Base-by-base conservation (phyloP, 192 early-diverging fungal species). In the Pilobolus umbonatus region DNA sequence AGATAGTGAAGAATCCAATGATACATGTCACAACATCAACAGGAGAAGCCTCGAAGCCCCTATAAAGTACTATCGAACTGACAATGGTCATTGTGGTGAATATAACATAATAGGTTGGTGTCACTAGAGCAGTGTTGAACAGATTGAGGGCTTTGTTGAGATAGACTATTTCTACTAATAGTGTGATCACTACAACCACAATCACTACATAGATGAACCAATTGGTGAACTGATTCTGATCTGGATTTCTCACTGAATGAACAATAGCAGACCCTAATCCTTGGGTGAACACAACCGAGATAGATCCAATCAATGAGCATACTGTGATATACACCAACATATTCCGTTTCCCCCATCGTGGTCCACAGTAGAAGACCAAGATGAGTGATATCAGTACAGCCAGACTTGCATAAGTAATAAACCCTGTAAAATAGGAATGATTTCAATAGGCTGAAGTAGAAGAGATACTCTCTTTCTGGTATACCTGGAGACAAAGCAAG, bases 131-230 rank as follows among this genome's bases (percentile, higher is more conserved):
- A 28, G 94, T 97, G 35, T 89, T 89, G 71, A 95, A 97, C 48
- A 92, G 70, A 60, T 93, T 91, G 32, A 97, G 76, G n/a, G 94
- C 91, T 69, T 97, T 97, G 82, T 97, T 97, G 55, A 97, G 87
- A 69, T 94, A 97, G 70, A 94, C 95, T 74, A 95, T 92, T 73
- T 97, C 92, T 9, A 90, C 86, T 34, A 94, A 63, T 25, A 92
- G 83, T 45, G 90, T 92, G 21, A 85, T 64, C 14, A 84, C 65
- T 38, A 94, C 89, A 12, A 89, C 83, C 12, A 78, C 64, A 14
- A 86, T 80, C 48, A 96, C 88, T 36, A 95, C 69, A 61, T 90
- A 96, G 5, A 88, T 88, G 52, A 91, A 93, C 55, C 86, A 79
- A 51, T 89, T 82, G 36, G 81, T 80, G 61, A 96, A 86, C 75